Evolutionary conservation across 805 yeast genomes (phyloP).

Genomic region (Teunomyces pallodes): DNA sequence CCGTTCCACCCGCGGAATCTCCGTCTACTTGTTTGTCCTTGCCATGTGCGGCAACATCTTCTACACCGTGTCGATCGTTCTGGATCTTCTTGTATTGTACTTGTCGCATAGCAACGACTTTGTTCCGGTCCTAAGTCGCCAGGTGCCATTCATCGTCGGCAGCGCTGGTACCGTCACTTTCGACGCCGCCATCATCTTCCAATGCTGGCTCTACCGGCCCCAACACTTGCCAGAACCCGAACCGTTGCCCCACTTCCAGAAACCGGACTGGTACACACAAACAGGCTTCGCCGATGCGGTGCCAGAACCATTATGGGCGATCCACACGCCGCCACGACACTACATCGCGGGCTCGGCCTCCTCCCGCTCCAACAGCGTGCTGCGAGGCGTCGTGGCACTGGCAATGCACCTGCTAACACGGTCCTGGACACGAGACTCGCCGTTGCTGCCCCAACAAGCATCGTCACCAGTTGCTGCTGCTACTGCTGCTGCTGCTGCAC

Average conservation of each 20-base stretch:
- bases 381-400: background rate
- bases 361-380: conserved; percentile 5
- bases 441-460: background rate
- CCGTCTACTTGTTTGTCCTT: conserved; percentile 32
- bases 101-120: conserved; percentile 11
- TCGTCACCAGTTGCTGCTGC: conserved; percentile 13
- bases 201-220: conserved; percentile 27
- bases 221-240: conserved; percentile 6
- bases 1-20: conserved; percentile 34
- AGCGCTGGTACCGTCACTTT: conserved; percentile 41
- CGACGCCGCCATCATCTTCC: conserved; percentile 32
- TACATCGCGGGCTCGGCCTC: conserved; percentile 5
- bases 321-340: conserved; percentile 3
- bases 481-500: background rate
- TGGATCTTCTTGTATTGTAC: conserved; percentile 27
- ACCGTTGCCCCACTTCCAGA: conserved; percentile 20
- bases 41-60: conserved; percentile 37
- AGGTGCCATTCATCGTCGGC: conserved; percentile 80
- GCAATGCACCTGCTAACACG: background rate
- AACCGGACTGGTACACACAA: conserved; percentile 40
- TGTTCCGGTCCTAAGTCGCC: conserved; percentile 39
- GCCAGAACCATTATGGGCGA: background rate
- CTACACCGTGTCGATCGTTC: conserved; percentile 31
- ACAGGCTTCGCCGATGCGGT: conserved; percentile 4
- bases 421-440: background rate